Evolutionary conservation across 1,139 yeast species (phyloP), one percentile per base, ranked within the genome.

Genomic region (Pichia inconspicua): DNA sequence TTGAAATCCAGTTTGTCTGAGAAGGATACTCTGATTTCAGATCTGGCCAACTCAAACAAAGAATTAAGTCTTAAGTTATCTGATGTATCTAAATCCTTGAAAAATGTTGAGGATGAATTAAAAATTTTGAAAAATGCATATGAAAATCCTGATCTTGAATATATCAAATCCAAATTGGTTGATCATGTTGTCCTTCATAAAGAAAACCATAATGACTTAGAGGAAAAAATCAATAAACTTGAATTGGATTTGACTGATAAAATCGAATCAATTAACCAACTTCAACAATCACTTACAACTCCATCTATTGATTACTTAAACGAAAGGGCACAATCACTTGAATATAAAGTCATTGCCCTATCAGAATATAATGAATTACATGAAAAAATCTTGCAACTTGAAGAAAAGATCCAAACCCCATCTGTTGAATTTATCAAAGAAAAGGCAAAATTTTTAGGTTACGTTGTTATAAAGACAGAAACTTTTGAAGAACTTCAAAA

Each of bases 121-220:
- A 19, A 9, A 5, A 8, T 10, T 11, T 2, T 37, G 3, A 37
- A 17, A 19, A 22, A 37, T 19, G 6, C 7, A 5, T 37, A 37
- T 12, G 40, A 37, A 37, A 19, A 19, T 15, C 25, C 39, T 25
- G 35, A 41, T 30, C 7, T 32, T 8, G 25, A 45, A 5, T 10
- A 15, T 41, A n/a, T 32, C n/a, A 65, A 62, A 45, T 34, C 42
- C 17, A 36, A 46, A 31, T n/a, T 19, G 5, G 66, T 57, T 8
- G 65, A 63, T 14, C 45, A 58, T 25, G 58, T 61, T 10, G 56
- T 60, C 12, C 41, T 77, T 17, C 55, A 70, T 15, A 40, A 46
- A 31, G 15, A 14, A 11, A 8, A 25, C 1, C 41, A 8, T 27
- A 2, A 8, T 22, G 5, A 37, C 6, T 6, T 37, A 19, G 2